A percentile compares a stretch with the other conserved stretches of the same genome.
These are phyloP conservation scores for Amanita rubescens DNA, from an alignment of 768 basidiomycete genomes.

Conservation along the genomic window DNA sequence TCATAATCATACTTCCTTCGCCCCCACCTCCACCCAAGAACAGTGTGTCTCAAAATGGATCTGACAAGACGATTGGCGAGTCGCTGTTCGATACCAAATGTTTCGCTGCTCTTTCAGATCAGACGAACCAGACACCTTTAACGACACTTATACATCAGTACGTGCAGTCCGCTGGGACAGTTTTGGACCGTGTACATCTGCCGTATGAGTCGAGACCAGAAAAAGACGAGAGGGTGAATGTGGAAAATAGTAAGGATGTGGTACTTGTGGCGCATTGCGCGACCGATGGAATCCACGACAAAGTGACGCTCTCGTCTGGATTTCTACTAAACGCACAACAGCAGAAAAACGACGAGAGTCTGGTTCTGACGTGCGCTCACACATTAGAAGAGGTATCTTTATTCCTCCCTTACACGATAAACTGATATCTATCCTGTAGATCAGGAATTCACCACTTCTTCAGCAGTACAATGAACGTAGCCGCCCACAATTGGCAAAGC, in stretches of 20 bases:
- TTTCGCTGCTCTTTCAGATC: slow-evolving; percentile 15
- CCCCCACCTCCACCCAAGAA: background rate
- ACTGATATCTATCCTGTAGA: slow-evolving; percentile 11
- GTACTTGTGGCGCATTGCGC: slow-evolving; percentile 49
- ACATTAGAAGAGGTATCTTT: slow-evolving; percentile 50
- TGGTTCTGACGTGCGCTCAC: slow-evolving; percentile 54
- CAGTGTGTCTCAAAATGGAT: background rate
- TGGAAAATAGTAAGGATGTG: slow-evolving; percentile 25
- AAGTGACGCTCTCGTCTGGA: slow-evolving; percentile 48
- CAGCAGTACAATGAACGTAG: slow-evolving; percentile 15
- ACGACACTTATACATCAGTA: slow-evolving; percentile 36
- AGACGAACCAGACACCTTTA: slow-evolving; percentile 15
- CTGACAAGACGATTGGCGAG: background rate
- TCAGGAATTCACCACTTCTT: slow-evolving; percentile 24
- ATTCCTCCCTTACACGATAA: background rate
- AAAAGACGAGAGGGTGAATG: slow-evolving; percentile 19
- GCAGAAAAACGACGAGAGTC: slow-evolving; percentile 16
- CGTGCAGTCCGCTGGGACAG: slow-evolving; percentile 29
- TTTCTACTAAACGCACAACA: slow-evolving; percentile 35
- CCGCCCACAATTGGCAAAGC: slow-evolving; percentile 16
- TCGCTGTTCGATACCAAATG: slow-evolving; percentile 19
- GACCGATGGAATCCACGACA: slow-evolving; percentile 27
- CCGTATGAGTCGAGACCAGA: slow-evolving; percentile 46
- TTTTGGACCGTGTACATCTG: slow-evolving; percentile 31
- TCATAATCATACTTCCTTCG: background rate